Evolutionary conservation across 192 early-diverging fungal genomes (phyloP).

Genomic region (Cladochytrium replicatum): DNA sequence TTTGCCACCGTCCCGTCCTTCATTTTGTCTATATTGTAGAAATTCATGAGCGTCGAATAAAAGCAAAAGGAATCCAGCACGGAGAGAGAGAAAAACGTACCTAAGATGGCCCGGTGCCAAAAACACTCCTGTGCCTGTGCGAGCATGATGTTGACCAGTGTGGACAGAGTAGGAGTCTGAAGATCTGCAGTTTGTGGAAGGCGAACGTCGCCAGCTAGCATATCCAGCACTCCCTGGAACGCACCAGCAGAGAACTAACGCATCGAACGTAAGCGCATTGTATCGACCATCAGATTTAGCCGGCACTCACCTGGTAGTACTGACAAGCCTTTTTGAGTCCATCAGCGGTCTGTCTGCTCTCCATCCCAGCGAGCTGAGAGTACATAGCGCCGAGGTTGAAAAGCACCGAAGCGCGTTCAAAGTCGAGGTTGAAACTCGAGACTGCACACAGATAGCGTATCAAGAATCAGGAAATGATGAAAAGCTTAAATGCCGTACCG

Average conservation of each 20-base stretch:
- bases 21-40: slow-evolving; percentile 48
- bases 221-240: slow-evolving; percentile 33
- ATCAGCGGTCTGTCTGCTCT: slow-evolving; percentile 59
- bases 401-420: slow-evolving; percentile 72
- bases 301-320: slow-evolving; percentile 58
- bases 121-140: slow-evolving; percentile 93
- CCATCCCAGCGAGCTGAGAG: slow-evolving; percentile 62
- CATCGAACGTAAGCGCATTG: not conserved
- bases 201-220: slow-evolving; percentile 38
- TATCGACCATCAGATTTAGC: not conserved
- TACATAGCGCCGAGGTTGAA: slow-evolving; percentile 84
- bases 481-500: not conserved
- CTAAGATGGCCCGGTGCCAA: slow-evolving; percentile 70
- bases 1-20: slow-evolving; percentile 68
- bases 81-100: slow-evolving; percentile 1
- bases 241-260: slow-evolving; percentile 72
- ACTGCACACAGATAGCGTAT: slow-evolving; percentile 24
- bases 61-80: not conserved
- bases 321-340: slow-evolving; percentile 66
- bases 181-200: slow-evolving; percentile 61
- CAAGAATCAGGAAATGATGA: not conserved
- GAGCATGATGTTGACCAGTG: slow-evolving; percentile 67
- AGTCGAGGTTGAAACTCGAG: slow-evolving; percentile 61
- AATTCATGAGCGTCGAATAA: not conserved
- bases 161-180: slow-evolving; percentile 52